Conservation (phyloP, 768 basidiomycete genomes). For the Postia placenta region DNA sequence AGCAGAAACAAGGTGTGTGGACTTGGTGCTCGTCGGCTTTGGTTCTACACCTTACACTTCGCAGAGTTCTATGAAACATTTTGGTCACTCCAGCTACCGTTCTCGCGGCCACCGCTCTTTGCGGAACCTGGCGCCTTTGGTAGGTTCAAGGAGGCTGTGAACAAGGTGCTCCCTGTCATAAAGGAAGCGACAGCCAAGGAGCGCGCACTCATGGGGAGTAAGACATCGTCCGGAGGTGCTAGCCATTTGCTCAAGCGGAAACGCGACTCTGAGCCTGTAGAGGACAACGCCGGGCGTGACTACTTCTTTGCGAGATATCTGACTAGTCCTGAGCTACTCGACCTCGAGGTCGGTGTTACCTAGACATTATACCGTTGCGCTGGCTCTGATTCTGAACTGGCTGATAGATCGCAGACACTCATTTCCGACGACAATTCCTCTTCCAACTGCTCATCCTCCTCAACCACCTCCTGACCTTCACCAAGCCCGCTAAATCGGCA, state of each 20-base stretch:
- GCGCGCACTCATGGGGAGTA: constrained; percentile 80
- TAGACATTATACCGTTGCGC: no score
- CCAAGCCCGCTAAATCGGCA: constrained; percentile 53
- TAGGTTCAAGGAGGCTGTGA: constrained; percentile 65
- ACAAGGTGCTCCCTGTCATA: constrained; percentile 70
- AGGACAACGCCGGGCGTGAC: constrained; percentile 53
- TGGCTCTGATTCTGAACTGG: no score
- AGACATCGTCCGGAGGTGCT: constrained; percentile 25
- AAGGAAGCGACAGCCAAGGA: constrained; percentile 86
- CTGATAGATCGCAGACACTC: constrained; percentile 54
- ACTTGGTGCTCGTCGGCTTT: neutral
- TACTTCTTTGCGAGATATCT: constrained; percentile 95
- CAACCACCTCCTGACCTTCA: constrained; percentile 69
- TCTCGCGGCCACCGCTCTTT: constrained; percentile 76
- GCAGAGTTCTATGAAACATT: constrained; percentile 81
- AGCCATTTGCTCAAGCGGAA: constrained; percentile 26
- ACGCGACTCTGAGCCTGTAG: constrained; percentile 51
- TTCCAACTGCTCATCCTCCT: constrained; percentile 81
- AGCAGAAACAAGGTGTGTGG: constrained; percentile 56
- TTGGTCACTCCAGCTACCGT: constrained; percentile 84
- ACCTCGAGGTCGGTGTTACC: constrained; percentile 76
- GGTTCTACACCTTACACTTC: neutral
- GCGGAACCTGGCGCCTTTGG: constrained; percentile 47
- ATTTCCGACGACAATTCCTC: constrained; percentile 90
- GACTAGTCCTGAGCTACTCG: constrained; percentile 80